A percentile compares a stretch with the other conserved stretches of the same genome.
Evolutionary conservation across 2,329 filamentous ascomycete species (phyloP).

Genomic region (Lachnellula willkommii): DNA sequence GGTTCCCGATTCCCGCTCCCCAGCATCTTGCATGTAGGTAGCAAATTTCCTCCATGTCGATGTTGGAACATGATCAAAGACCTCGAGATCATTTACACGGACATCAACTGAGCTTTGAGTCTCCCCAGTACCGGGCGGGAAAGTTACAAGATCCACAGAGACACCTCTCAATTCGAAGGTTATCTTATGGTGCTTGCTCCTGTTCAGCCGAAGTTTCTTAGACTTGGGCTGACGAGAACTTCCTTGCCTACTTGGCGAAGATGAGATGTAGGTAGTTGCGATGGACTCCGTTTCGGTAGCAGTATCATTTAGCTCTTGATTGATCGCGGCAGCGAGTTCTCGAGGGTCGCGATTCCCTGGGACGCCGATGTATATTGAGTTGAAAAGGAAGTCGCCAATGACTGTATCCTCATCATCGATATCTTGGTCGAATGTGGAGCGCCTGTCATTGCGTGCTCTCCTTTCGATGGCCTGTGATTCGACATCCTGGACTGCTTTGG

Average conservation of each 20-base stretch:
- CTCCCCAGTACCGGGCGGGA: slow-evolving; percentile 70
- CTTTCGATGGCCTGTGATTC: slow-evolving; percentile 77
- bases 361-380: slow-evolving; percentile 96
- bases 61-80: slow-evolving; percentile 89
- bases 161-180: slow-evolving; percentile 87
- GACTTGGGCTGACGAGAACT: slow-evolving; percentile 33
- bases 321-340: slow-evolving; percentile 78
- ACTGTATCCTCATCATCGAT: slow-evolving; percentile 77
- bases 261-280: slow-evolving; percentile 66
- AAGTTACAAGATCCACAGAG: slow-evolving; percentile 74
- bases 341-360: slow-evolving; percentile 79
- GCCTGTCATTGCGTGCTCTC: slow-evolving; percentile 53
- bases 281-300: slow-evolving; percentile 86
- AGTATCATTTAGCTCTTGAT: slow-evolving; percentile 79
- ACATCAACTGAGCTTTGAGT: slow-evolving; percentile 85
- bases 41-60: slow-evolving; percentile 99
- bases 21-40: slow-evolving; percentile 83
- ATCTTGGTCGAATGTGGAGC: slow-evolving; percentile 52
- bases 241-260: slow-evolving; percentile 48
- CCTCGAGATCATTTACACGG: slow-evolving; percentile 74
- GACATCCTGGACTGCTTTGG: slow-evolving; percentile 81
- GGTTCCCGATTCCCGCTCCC: slow-evolving; percentile 77
- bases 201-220: slow-evolving; percentile 66
- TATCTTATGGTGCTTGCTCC: slow-evolving; percentile 91
- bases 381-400: slow-evolving; percentile 94